Evolutionary conservation across 331 rosid genomes (phyloP), one percentile per base, ranked within the genome.

Genomic region (Pyracantha coccinea): DNA sequence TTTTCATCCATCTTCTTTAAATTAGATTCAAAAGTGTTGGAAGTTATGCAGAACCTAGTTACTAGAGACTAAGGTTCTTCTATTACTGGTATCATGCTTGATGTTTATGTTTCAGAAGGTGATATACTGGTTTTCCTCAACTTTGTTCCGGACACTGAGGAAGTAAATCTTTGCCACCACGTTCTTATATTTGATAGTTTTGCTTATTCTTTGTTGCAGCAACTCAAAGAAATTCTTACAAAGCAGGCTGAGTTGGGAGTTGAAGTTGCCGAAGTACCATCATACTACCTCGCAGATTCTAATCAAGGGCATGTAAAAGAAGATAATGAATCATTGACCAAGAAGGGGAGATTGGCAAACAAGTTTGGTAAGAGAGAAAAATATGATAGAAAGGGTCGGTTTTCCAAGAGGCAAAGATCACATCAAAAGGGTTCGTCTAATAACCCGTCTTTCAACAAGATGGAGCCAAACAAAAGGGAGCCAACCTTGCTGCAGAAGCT

Each of bases 201-300:
- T 57, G 0, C 25, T 41, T 41, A 41, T 41, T 41, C 35, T 57
- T 73, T 25, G 72, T 78, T 79, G 75, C 85, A 83, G 89, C 90
- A 90, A 91, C 97, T 94, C 47, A 89, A 78, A 80, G 93, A 92
- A 64, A 86, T 94, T 86, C 79, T 92, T 77, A 90, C 93, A 24
- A 92, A 88, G 91, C 97, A 94, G 80, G 97, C 92, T 75, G 92
- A 92, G 80, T 79, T 94, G 76, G 99, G 99, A 73, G 61, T 94
- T 76, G 97, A 92, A 94, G 97, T 94, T 68, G 96, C 97, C 32
- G 99, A 94, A 68, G 82, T 94, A 81, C 97, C 99, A 58, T 60
- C 91, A 17, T 50, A 80, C 78, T 92, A 82, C 86, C 89, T 92
- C 65, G 84, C 64, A 78, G 89, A 92, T 77, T 73, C 78, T 6